phyloP scores from a whole-genome alignment of 1,139 yeast genomes.

The Pneumocystis canis region DNA sequence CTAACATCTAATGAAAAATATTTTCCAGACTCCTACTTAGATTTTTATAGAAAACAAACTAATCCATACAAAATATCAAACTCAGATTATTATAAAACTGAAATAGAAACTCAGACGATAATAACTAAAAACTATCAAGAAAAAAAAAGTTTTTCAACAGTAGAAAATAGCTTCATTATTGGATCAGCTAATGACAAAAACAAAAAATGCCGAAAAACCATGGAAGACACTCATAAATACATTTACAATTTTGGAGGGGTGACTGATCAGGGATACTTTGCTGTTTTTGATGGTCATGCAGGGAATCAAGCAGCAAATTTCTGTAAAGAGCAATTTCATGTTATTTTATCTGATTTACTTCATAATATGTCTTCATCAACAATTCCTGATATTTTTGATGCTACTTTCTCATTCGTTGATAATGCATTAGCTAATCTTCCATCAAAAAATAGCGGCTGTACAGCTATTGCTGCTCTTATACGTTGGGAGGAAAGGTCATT shows the following conservation, averaged over 20 bases:
- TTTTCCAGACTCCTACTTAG: not conserved
- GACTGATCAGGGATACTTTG: slow-evolving; percentile 90
- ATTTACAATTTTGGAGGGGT: slow-evolving; percentile 83
- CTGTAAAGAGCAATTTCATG: slow-evolving; percentile 82
- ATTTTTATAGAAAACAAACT: not conserved
- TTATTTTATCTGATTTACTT: slow-evolving; percentile 44
- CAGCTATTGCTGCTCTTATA: slow-evolving; percentile 87
- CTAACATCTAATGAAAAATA: not conserved
- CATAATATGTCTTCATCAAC: slow-evolving; percentile 19
- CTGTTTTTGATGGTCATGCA: slow-evolving; percentile 94
- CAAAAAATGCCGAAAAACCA: slow-evolving; percentile 61
- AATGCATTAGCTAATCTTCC: slow-evolving; percentile 39
- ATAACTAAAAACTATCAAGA: not conserved
- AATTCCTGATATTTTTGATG: slow-evolving; percentile 24
- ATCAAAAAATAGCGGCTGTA: slow-evolving; percentile 64
- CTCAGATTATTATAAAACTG: not conserved
- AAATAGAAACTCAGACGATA: not conserved
- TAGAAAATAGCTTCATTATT: slow-evolving; percentile 29
- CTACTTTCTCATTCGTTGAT: slow-evolving; percentile 58
- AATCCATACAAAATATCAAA: not conserved
- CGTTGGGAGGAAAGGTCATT: slow-evolving; percentile 38
- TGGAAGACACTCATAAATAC: slow-evolving; percentile 95
- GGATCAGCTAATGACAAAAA: slow-evolving; percentile 88
- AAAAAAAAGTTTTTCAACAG: not conserved
- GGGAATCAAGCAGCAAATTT: slow-evolving; percentile 88